Conservation (phyloP, 1,139 yeast genomes). For the Ogataea hybrid region DNA sequence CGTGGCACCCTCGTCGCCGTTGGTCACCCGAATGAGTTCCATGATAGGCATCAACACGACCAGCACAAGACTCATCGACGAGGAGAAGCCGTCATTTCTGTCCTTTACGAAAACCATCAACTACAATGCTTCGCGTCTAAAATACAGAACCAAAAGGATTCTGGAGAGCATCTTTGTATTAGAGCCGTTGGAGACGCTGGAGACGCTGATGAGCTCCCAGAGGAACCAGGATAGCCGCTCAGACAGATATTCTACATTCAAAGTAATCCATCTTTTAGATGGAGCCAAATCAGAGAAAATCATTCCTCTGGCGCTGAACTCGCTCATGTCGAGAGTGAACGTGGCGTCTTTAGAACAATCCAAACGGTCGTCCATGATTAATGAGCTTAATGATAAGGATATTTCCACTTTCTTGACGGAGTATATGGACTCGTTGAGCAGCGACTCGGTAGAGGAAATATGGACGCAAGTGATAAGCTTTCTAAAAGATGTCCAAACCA, state of each 20-base stretch:
- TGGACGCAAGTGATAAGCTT: slow-evolving; percentile 60
- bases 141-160: slow-evolving; percentile 67
- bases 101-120: slow-evolving; percentile 44
- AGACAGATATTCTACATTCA: slow-evolving; percentile 36
- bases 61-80: slow-evolving; percentile 9
- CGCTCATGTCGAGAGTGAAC: slow-evolving; percentile 47
- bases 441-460: slow-evolving; percentile 73
- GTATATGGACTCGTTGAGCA: slow-evolving; percentile 65
- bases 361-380: slow-evolving; percentile 43
- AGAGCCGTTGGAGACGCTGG: slow-evolving; percentile 75
- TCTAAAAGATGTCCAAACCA: slow-evolving; percentile 54
- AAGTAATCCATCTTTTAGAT: slow-evolving; percentile 72
- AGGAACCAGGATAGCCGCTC: slow-evolving; percentile 20
- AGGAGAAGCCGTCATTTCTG: slow-evolving; percentile 20
- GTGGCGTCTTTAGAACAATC: slow-evolving; percentile 32
- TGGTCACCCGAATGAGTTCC: slow-evolving; percentile 16
- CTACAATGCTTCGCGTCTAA: slow-evolving; percentile 65
- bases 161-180: slow-evolving; percentile 66
- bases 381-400: slow-evolving; percentile 40
- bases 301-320: slow-evolving; percentile 61
- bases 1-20: slow-evolving; percentile 12
- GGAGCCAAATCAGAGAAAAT: slow-evolving; percentile 81
- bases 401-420: slow-evolving; percentile 52
- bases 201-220: slow-evolving; percentile 50
- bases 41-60: slow-evolving; percentile 5